Base-by-base conservation (phyloP, 2,329 filamentous ascomycete species). In the Westerdykella sp. region DNA sequence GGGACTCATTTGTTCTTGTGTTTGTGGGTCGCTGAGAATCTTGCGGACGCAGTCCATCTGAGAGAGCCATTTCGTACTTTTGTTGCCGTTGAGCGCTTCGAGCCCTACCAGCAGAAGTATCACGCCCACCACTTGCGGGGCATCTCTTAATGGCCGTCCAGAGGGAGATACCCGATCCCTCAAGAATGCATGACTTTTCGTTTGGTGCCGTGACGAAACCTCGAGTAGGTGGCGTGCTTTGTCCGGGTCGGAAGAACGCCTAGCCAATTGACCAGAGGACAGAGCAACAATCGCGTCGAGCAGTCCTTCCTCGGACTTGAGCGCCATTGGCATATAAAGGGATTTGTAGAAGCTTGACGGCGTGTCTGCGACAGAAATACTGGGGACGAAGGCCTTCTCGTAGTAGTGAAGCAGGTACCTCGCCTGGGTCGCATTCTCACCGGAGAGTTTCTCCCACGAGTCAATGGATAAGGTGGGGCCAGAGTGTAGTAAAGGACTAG, bases 271-370 rank as follows among this genome's bases (percentile, higher is more conserved):
- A 14, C 59, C 59, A 34, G 63, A 65, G 14, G 62, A 60, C 14
- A 64, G 53, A 28, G 63, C 63, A 16, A 65, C 51, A 22, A 66
- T 63, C 23, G 59, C 62, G 44, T 66, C 55, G 16, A 66, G 49
- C 54, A 66, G 59, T 13, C 63, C 63, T 13, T 18, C 7, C 30
- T 65, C 54, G 12, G 57, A 61, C 28, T 62, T 47, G 30, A 63
- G 59, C 13, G 63, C 62, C 63, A 62, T 65, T 16, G 63, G 63
- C 46, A 66, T 60, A 37, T 66, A 66, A 10, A 65, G 48, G 5
- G 49, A 50, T 2, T 59, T 66, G 42, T 65, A 66, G 44, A 65
- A 66, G 43, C 60, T 63, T 2, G 58, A 58, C 9, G 59, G 50
- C n/a, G 56, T 65, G 7, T 54, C 56, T 12, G 63, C 63, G 14